A percentile compares a stretch with the other conserved stretches of the same genome.
Conservation (phyloP, 352 stramenopile genomes). For the Phytophthora capsici region DNA sequence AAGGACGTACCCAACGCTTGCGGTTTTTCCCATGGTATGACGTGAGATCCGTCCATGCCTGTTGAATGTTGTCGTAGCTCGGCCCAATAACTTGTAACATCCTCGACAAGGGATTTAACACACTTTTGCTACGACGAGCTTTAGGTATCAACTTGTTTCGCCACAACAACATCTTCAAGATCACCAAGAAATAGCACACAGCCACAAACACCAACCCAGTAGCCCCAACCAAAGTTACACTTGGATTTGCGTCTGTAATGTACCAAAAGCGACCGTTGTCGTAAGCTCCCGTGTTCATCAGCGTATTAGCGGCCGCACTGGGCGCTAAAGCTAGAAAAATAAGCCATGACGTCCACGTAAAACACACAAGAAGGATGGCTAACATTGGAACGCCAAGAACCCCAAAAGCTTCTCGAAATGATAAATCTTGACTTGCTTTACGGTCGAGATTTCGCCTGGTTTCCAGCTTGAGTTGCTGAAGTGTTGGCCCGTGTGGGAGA, state of each 20-base stretch:
- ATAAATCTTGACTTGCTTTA: not conserved
- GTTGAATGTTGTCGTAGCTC: not conserved
- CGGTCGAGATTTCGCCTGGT: not conserved
- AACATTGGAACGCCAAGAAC: constrained; percentile 26
- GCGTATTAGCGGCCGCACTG: not conserved
- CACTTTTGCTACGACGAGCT: not conserved
- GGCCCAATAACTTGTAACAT: not conserved
- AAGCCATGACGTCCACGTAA: constrained; percentile 32
- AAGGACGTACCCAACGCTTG: constrained; percentile 29
- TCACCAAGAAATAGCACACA: constrained; percentile 20
- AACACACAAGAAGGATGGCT: constrained; percentile 10
- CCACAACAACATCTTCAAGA: constrained; percentile 31
- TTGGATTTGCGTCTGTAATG: constrained; percentile 4
- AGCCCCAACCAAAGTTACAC: constrained; percentile 6
- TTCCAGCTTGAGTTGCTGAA: not conserved
- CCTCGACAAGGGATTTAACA: not conserved
- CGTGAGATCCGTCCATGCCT: constrained; percentile 21
- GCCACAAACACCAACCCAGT: constrained; percentile 14
- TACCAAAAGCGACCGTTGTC: constrained; percentile 24
- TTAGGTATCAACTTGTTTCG: not conserved
- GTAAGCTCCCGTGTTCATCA: constrained; percentile 31
- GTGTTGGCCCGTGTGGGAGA: constrained; percentile 3
- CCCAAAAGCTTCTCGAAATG: constrained; percentile 18
- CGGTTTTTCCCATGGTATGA: constrained; percentile 28
- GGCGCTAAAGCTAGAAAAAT: constrained; percentile 20